Evolutionary conservation across 306 rosid genomes (phyloP).

Genomic region (Quillaja saponaria): DNA sequence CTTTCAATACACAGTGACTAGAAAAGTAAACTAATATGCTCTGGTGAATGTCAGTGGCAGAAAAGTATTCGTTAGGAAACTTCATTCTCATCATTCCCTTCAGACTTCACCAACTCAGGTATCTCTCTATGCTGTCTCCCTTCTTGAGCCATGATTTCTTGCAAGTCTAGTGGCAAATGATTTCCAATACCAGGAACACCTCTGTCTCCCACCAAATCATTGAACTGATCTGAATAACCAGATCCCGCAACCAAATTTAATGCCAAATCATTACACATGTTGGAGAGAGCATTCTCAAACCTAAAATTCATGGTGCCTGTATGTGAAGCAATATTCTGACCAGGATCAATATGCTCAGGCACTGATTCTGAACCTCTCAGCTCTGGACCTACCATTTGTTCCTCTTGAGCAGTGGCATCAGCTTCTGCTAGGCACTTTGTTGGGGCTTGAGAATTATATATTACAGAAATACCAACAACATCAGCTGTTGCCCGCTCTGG

Average conservation of each 20-base stretch:
- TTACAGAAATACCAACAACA: constrained; percentile 37
- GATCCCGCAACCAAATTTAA: constrained; percentile 41
- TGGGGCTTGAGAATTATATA: constrained; percentile 33
- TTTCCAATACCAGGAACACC: constrained; percentile 15
- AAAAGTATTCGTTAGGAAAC: constrained; percentile 80
- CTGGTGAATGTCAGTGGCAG: constrained; percentile 81
- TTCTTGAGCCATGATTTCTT: constrained; percentile 41
- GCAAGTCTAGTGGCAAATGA: constrained; percentile 49
- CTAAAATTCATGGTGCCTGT: constrained; percentile 36
- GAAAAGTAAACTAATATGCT: constrained; percentile 95
- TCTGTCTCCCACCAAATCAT: constrained; percentile 31
- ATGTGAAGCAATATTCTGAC: constrained; percentile 41
- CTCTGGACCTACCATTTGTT: constrained; percentile 36
- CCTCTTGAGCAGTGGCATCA: constrained; percentile 40
- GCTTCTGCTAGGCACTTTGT: constrained; percentile 40
- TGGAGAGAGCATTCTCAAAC: constrained; percentile 38
- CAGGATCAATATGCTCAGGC: constrained; percentile 36
- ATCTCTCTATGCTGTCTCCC: constrained; percentile 50
- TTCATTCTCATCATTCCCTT: constrained; percentile 57
- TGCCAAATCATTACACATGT: constrained; percentile 40
- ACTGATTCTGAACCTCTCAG: constrained; percentile 45
- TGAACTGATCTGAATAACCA: constrained; percentile 30
- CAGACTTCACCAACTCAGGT: constrained; percentile 39
- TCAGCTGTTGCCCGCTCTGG: constrained; percentile 50
- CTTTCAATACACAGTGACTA: constrained; percentile 80